These are phyloP conservation scores for Syncephalis plumigaleata DNA, from an alignment of 371 early-diverging fungal genomes.

Conservation along the genomic window DNA sequence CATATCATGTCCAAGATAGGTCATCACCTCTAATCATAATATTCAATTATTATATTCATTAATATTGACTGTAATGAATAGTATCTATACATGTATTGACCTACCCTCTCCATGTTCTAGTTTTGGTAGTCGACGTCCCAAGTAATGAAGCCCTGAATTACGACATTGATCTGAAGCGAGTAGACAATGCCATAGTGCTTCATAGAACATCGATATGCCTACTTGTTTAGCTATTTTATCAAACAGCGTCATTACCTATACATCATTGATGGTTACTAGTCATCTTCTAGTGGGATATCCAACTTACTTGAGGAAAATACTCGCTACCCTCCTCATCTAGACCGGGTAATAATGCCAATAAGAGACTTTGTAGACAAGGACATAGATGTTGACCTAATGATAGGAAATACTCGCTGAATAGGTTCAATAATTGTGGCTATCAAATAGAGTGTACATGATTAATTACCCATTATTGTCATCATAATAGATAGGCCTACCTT, in stretches of 20 bases:
- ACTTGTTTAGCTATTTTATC: slow-evolving; percentile 46
- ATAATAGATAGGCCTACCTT: slow-evolving; percentile 28
- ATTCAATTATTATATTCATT: neutral
- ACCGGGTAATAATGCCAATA: slow-evolving; percentile 68
- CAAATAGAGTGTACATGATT: neutral
- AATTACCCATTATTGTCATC: neutral
- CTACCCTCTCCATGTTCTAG: slow-evolving; percentile 42
- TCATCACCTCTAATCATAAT: slow-evolving; percentile 28
- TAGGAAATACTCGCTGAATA: slow-evolving; percentile 58
- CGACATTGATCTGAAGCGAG: slow-evolving; percentile 51
- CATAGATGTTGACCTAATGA: slow-evolving; percentile 48
- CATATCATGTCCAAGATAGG: slow-evolving; percentile 51
- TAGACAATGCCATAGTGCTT: slow-evolving; percentile 62
- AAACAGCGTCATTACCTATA: slow-evolving; percentile 43
- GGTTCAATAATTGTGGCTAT: slow-evolving; percentile 56
- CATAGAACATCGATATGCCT: slow-evolving; percentile 55
- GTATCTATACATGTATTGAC: too few relatives aligned
- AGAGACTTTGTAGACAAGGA: slow-evolving; percentile 60
- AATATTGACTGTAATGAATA: neutral
- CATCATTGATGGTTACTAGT: neutral
- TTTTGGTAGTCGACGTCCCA: slow-evolving; percentile 54
- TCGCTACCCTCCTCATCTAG: slow-evolving; percentile 87
- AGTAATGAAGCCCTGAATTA: slow-evolving; percentile 55
- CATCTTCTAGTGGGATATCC: too few relatives aligned
- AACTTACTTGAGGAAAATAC: slow-evolving; percentile 42